Conservation (phyloP, 345 rosid genomes). For the Moringa oleifera region DNA sequence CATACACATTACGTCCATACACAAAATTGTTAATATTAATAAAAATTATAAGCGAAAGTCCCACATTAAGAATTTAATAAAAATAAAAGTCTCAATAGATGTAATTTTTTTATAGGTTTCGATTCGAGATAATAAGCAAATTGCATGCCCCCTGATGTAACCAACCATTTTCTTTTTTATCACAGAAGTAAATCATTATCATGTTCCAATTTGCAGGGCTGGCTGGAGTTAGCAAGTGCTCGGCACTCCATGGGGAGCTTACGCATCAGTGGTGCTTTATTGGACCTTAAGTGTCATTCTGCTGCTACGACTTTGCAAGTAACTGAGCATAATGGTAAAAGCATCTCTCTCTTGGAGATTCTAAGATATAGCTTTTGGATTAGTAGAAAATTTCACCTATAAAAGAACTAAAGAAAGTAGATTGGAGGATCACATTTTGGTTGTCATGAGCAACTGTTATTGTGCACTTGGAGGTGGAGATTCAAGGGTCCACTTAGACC, state of each 20-base stretch:
- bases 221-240: conserved; percentile 89
- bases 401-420: neutral
- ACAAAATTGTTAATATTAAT: too few species aligned
- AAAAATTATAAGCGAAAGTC: too few species aligned
- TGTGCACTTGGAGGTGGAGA: neutral
- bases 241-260: conserved; percentile 88
- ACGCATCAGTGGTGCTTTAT: conserved; percentile 63
- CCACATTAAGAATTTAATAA: too few species aligned
- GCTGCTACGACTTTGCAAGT: conserved; percentile 69
- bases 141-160: too few species aligned
- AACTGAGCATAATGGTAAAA: conserved; percentile 33
- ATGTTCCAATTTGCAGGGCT: conserved; percentile 45
- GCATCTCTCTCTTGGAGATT: conserved; percentile 1
- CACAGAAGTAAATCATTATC: neutral
- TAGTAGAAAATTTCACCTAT: neutral
- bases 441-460: neutral
- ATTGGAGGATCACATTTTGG: neutral
- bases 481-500: neutral
- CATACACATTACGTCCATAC: too few species aligned
- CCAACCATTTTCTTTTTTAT: too few species aligned
- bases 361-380: neutral
- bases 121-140: too few species aligned
- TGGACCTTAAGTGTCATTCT: conserved; percentile 67
- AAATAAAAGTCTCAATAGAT: too few species aligned
- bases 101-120: too few species aligned